Evolutionary conservation across 345 rosid genomes (phyloP).

Genomic region (Melaleuca quinquenervia): DNA sequence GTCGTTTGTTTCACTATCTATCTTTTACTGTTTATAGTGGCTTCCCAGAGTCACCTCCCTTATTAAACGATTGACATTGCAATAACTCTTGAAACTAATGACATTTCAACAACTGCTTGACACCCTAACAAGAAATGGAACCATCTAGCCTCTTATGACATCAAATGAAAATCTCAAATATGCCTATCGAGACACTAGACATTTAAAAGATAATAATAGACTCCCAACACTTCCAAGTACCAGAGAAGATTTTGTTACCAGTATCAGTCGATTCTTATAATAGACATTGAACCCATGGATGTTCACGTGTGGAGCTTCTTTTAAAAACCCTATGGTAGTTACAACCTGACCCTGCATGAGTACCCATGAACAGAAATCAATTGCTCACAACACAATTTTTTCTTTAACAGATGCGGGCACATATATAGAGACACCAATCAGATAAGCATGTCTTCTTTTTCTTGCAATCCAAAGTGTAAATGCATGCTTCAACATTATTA

Average conservation of each 20-base stretch:
- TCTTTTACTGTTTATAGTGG: background rate
- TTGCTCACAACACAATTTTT: background rate
- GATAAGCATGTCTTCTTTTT: background rate
- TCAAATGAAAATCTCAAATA: background rate
- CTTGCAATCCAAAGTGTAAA: background rate
- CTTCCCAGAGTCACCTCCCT: background rate
- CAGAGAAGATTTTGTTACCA: constrained; percentile 29
- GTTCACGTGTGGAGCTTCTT: constrained; percentile 74
- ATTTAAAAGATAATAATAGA: background rate
- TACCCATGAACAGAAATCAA: background rate
- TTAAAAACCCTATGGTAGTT: constrained; percentile 85
- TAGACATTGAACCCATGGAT: constrained; percentile 81
- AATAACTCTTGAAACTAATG: background rate
- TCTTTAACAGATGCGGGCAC: background rate
- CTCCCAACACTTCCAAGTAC: background rate
- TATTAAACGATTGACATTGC: background rate
- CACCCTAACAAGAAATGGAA: background rate
- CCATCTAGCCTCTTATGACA: background rate
- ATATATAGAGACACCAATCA: background rate
- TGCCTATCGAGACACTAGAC: background rate
- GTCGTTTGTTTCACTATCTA: background rate
- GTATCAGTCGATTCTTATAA: constrained; percentile 85
- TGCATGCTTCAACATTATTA: background rate
- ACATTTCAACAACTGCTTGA: background rate
- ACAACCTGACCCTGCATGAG: constrained; percentile 53